Evolutionary conservation across 257 asterid genomes (phyloP).

Genomic region (Jacaranda mimosifolia): DNA sequence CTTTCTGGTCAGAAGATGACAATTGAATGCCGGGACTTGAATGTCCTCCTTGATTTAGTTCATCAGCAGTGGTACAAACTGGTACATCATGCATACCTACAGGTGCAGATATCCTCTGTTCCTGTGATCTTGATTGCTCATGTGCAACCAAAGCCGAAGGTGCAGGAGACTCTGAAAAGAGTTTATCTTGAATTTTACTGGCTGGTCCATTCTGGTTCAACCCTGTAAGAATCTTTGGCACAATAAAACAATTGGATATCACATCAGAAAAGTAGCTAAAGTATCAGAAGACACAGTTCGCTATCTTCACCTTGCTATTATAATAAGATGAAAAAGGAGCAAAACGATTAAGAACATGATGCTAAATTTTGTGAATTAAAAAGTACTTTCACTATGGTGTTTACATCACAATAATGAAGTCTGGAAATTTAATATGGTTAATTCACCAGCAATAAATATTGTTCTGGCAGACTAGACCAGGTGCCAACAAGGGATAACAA

Average conservation of each 20-base stretch:
- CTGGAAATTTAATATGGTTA: neutral
- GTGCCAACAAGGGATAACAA: constrained; percentile 2
- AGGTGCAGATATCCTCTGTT: constrained; percentile 31
- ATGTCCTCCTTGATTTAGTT: constrained; percentile 41
- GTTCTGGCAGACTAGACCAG: neutral
- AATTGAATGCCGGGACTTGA: constrained; percentile 33
- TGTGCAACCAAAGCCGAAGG: no score
- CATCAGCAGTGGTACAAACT: constrained; percentile 33
- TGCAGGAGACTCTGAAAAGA: constrained; percentile 39
- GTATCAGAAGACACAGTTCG: constrained; percentile 10
- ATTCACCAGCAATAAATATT: neutral
- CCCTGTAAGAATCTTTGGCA: constrained; percentile 51
- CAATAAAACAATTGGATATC: constrained; percentile 13
- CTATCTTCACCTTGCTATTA: neutral
- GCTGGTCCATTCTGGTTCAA: constrained; percentile 42
- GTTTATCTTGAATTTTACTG: constrained; percentile 43
- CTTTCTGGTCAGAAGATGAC: constrained; percentile 50
- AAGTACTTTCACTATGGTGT: neutral
- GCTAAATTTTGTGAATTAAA: neutral
- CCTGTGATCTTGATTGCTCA: neutral
- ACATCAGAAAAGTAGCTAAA: constrained; percentile 22
- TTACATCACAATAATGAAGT: neutral
- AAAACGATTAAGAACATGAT: neutral
- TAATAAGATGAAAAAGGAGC: neutral
- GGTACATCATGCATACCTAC: constrained; percentile 35